Conservation (phyloP, 352 stramenopile genomes). For the Pythium guiyangense region DNA sequence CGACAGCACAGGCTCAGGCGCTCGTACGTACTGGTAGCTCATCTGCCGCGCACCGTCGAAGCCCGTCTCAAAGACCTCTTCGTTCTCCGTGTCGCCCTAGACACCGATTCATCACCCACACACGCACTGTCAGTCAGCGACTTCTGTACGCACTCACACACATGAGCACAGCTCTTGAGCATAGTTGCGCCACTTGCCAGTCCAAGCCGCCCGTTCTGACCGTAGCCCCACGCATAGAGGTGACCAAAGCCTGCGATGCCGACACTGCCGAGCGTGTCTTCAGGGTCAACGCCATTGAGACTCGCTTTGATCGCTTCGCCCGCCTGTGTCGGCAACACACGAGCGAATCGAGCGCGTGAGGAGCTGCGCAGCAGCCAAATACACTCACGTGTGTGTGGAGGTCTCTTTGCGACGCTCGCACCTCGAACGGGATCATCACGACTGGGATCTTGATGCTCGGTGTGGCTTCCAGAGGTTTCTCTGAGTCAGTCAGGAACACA, state of each 20-base stretch:
- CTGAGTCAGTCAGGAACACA: constrained; percentile 32
- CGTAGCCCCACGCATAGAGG: constrained; percentile 70
- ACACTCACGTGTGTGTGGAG: no score
- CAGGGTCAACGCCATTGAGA: constrained; percentile 31
- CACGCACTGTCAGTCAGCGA: no score
- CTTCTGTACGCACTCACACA: no score
- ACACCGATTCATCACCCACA: neutral
- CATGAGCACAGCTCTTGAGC: no score
- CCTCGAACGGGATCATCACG: constrained; percentile 50
- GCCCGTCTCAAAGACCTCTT: constrained; percentile 52
- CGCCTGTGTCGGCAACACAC: constrained; percentile 12
- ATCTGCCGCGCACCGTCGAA: constrained; percentile 65
- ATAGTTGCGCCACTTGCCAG: constrained; percentile 25
- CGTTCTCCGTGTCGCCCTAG: constrained; percentile 66
- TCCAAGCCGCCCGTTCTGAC: constrained; percentile 56
- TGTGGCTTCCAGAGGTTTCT: constrained; percentile 28
- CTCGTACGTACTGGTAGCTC: constrained; percentile 56
- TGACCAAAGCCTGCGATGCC: constrained; percentile 32
- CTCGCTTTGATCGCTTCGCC: constrained; percentile 40
- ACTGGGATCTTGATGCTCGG: constrained; percentile 62
- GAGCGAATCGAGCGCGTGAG: neutral
- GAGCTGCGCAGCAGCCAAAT: neutral
- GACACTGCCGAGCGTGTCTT: constrained; percentile 45
- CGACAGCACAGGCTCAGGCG: constrained; percentile 39
- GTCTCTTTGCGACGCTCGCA: constrained; percentile 1